A percentile compares a stretch with the other conserved stretches of the same genome.
Evolutionary conservation across 129 eudicot genomes (phyloP).

Genomic region (Calendula officinalis): DNA sequence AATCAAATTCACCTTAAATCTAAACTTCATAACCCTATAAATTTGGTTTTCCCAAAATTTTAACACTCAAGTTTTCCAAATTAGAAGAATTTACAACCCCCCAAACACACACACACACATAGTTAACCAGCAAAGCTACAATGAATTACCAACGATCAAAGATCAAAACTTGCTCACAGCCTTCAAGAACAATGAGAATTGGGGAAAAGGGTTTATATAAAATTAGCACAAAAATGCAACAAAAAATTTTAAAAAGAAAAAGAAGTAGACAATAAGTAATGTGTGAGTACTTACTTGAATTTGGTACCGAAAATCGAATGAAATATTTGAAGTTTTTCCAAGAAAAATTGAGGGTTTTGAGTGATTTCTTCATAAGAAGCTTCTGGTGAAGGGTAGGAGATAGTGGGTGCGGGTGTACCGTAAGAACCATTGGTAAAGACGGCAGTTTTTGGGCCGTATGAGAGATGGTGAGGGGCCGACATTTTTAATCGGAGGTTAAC

Average conservation of each 20-base stretch:
- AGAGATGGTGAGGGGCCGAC: conserved; percentile 45
- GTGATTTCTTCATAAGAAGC: conserved; percentile 58
- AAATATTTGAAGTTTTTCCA: conserved; percentile 64
- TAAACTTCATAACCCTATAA: conserved; percentile 15
- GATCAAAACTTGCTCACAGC: conserved; percentile 1
- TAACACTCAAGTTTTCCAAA: too few species aligned
- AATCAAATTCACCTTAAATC: conserved; percentile 20
- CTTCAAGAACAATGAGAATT: not conserved
- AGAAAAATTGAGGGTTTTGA: conserved; percentile 54
- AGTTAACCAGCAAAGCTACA: too few species aligned
- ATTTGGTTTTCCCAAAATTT: conserved; percentile 6
- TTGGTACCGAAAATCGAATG: conserved; percentile 56
- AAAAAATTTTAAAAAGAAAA: not conserved
- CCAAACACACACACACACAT: too few species aligned
- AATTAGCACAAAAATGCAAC: conserved; percentile 12
- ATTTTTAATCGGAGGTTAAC: conserved; percentile 42
- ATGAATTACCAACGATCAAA: not conserved
- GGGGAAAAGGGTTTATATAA: not conserved
- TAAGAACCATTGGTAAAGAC: conserved; percentile 28
- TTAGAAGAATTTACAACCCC: not conserved
- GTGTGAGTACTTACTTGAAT: conserved; percentile 52
- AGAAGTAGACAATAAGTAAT: conserved; percentile 10
- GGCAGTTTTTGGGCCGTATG: conserved; percentile 40
- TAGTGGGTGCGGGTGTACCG: not conserved
- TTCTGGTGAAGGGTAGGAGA: conserved; percentile 60